Evolutionary conservation across 2,329 filamentous ascomycete species (phyloP), one percentile per base, ranked within the genome.

Genomic region (Cladosporium sphaerospermum): DNA sequence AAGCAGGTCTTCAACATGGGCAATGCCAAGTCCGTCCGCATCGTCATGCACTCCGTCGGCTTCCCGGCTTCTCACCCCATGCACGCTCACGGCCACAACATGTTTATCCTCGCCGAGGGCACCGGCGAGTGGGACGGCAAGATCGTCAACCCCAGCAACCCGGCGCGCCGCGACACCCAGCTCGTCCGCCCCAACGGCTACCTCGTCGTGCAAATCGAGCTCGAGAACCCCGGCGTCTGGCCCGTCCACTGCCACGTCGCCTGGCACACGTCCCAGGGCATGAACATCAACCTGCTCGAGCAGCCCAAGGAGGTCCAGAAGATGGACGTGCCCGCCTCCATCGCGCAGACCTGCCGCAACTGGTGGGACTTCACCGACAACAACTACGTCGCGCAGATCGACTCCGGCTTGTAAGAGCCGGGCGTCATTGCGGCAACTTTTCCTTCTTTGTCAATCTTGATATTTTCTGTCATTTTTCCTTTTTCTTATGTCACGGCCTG

Each of bases 211-310:
- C 76, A 78, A 32, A 73, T 73, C 59, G 57, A 65, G 9, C 65
- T 71, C 2, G 73, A 78, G 54, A 79, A 79, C 58, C 75, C 76
- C 3, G 77, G 77, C 3, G 62, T 78, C 3, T 80, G 77, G 77
- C 71, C 76, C 1, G 68, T 79, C 55, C 64, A 66, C 52, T 65
- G 64, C 54, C 69, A 71, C 32, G 52, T 61, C 14, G 59, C 60
- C 7, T 62, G 61, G 61, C 61, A 63, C 50, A 44, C 57, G 9
- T 53, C 45, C 19, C 54, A 56, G 34, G 61, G 61, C 45, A 54
- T 61, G 54, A 55, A 53, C 28, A 54, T 61, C 45, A 58, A 58
- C 32, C 18, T 63, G 14, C 45, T 62, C 13, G 58, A 58, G 53
- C 37, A 49, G 31, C 32, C 36, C 4, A 42, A 49, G 23, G 49